These are phyloP conservation scores for Nowakowskiella sp. DNA, from an alignment of 192 early-diverging fungal genomes.

Conservation along the genomic window DNA sequence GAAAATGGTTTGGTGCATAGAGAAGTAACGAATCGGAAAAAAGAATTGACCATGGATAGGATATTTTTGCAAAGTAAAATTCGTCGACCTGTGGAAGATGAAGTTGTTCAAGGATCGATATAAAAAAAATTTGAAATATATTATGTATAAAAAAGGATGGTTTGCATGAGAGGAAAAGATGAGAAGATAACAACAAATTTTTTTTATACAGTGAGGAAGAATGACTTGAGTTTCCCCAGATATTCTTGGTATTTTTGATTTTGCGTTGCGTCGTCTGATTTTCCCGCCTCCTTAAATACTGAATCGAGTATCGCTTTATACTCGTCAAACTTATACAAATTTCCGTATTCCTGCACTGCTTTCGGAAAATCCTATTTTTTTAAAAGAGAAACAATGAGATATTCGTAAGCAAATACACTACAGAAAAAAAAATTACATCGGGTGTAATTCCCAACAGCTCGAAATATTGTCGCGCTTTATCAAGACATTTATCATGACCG, in stretches of 20 bases:
- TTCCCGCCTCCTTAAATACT: conserved; percentile 35
- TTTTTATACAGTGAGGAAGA: too few species aligned
- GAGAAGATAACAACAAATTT: too few species aligned
- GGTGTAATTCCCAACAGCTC: conserved; percentile 56
- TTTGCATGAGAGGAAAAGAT: too few species aligned
- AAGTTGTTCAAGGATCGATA: conserved; percentile 10
- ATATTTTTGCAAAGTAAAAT: conserved; percentile 41
- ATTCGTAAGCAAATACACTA: conserved; percentile 5
- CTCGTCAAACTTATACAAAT: conserved; percentile 69
- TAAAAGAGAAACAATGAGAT: conserved; percentile 1
- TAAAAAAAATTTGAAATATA: too few species aligned
- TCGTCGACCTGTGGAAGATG: not conserved
- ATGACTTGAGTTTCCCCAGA: conserved; percentile 15
- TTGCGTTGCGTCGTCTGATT: conserved; percentile 2
- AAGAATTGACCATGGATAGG: conserved; percentile 38
- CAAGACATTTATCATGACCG: conserved; percentile 48
- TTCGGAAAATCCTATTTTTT: conserved; percentile 46
- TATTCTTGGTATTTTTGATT: conserved; percentile 8
- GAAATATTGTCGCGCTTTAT: conserved; percentile 63
- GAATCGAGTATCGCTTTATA: conserved; percentile 68
- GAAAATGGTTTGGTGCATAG: conserved; percentile 34
- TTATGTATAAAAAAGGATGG: too few species aligned
- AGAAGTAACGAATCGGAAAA: conserved; percentile 39
- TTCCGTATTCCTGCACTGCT: conserved; percentile 45
- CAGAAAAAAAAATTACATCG: conserved; percentile 26